These are phyloP conservation scores for Talaromyces nanjingensis DNA, from an alignment of 495 filamentous ascomycete species.

Conservation along the genomic window DNA sequence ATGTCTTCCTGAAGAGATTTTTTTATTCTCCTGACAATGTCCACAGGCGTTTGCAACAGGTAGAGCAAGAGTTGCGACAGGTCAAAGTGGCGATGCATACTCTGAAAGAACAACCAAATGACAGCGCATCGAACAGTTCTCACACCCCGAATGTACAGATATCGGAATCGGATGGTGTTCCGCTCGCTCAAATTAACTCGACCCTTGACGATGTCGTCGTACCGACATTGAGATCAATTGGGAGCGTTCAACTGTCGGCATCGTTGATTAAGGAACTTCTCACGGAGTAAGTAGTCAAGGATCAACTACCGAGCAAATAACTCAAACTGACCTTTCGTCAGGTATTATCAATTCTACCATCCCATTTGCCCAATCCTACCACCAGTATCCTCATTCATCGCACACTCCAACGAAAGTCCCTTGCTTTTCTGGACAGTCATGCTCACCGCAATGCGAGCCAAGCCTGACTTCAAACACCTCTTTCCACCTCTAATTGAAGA, in stretches of 20 bases:
- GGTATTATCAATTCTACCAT: conserved; percentile 1
- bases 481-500: neutral
- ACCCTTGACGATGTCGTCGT: neutral
- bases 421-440: conserved; percentile 6
- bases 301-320: neutral
- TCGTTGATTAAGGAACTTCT: neutral
- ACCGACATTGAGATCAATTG: neutral
- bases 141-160: neutral
- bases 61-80: neutral
- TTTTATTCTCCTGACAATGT: neutral
- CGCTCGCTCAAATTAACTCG: neutral
- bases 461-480: neutral
- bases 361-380: neutral
- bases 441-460: neutral
- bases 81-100: neutral
- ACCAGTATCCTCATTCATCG: neutral
- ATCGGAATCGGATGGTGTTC: neutral
- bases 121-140: neutral
- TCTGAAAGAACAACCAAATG: neutral
- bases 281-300: neutral
- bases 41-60: neutral
- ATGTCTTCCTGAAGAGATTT: neutral
- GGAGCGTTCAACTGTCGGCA: neutral
- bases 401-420: neutral
- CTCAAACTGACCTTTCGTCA: neutral